These are phyloP conservation scores for Backusella parvicylindrica DNA, from an alignment of 192 early-diverging fungal species.

Conservation along the genomic window DNA sequence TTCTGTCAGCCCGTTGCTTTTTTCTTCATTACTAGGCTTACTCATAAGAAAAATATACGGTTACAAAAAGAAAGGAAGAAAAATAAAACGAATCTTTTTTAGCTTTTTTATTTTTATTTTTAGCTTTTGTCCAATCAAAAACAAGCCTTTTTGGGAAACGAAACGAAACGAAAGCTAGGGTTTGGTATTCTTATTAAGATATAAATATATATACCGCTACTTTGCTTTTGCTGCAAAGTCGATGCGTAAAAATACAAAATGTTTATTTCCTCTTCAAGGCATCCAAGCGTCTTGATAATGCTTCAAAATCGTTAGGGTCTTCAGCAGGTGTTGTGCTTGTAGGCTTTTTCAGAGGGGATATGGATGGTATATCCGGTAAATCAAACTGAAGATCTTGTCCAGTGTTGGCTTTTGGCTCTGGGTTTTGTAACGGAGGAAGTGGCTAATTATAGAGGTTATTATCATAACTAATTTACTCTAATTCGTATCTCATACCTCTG, in stretches of 20 bases:
- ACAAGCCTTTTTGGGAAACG: background rate
- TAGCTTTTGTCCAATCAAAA: background rate
- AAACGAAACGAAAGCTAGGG: too few species aligned
- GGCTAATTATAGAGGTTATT: background rate
- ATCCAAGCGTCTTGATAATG: slow-evolving; percentile 70
- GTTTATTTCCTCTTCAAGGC: slow-evolving; percentile 59
- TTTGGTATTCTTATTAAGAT: background rate
- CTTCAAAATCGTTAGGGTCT: slow-evolving; percentile 52
- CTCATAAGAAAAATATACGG: background rate
- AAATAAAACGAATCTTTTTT: background rate
- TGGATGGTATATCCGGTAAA: slow-evolving; percentile 26
- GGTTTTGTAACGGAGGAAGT: background rate
- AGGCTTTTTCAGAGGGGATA: slow-evolving; percentile 13
- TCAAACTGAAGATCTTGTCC: slow-evolving; percentile 13
- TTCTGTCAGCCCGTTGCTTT: background rate
- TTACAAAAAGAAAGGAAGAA: slow-evolving; percentile 13
- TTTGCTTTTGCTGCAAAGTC: too few species aligned
- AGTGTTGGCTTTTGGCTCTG: background rate
- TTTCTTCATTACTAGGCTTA: slow-evolving; percentile 4
- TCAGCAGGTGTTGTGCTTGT: slow-evolving; percentile 11
- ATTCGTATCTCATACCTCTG: slow-evolving; percentile 10
- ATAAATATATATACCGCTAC: too few species aligned
- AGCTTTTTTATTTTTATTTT: background rate
- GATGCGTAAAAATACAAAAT: background rate
- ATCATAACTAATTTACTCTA: background rate